These are phyloP conservation scores for Zymoseptoria passerinii DNA, from an alignment of 2,329 filamentous ascomycete genomes.

Conservation along the genomic window DNA sequence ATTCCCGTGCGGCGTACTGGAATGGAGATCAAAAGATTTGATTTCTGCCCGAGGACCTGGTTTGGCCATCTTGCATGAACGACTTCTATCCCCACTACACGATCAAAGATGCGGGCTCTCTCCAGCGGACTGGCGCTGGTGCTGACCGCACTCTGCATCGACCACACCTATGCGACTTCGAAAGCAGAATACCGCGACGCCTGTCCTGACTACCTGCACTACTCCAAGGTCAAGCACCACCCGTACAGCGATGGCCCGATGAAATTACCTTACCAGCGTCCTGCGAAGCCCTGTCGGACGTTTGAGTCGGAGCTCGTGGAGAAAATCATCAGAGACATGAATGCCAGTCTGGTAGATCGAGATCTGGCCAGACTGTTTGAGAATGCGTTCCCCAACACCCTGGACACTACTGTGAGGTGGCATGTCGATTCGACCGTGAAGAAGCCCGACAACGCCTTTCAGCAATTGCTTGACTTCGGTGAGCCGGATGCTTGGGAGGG, in stretches of 20 bases:
- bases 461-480: constrained; percentile 21
- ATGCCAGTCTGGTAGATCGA: constrained; percentile 67
- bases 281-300: constrained; percentile 71
- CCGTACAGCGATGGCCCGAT: constrained; percentile 75
- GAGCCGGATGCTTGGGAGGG: constrained; percentile 56
- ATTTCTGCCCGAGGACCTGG: background rate
- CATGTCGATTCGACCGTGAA: constrained; percentile 55
- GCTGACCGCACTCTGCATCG: constrained; percentile 25
- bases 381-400: constrained; percentile 68
- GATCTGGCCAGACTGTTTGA: constrained; percentile 90
- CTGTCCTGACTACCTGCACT: constrained; percentile 34
- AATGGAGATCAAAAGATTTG: background rate
- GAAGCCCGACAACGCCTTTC: constrained; percentile 35
- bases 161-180: constrained; percentile 15
- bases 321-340: constrained; percentile 76
- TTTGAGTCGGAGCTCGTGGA: constrained; percentile 84
- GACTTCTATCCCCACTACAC: background rate
- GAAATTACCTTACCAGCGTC: constrained; percentile 76
- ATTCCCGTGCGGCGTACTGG: background rate
- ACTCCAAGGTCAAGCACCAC: constrained; percentile 35
- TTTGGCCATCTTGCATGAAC: background rate
- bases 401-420: constrained; percentile 84
- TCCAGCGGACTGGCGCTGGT: constrained; percentile 22
- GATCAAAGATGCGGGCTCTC: constrained; percentile 17
- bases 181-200: constrained; percentile 29